Conservation (phyloP, 768 basidiomycete species). For the Rhodotorula babjevae region DNA sequence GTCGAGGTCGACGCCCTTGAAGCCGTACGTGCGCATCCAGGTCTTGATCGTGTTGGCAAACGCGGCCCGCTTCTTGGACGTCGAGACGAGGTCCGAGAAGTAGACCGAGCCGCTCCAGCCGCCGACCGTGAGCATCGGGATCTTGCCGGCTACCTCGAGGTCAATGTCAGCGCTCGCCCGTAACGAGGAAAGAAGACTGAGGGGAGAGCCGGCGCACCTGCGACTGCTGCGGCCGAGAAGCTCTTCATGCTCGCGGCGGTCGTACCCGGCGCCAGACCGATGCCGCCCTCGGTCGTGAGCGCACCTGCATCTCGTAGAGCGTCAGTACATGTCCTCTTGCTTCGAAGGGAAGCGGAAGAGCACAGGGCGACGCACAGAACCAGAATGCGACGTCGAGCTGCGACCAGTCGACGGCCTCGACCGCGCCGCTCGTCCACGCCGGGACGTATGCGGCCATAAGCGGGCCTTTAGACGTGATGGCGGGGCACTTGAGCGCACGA, state of each 20-base stretch:
- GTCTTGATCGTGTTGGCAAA: slow-evolving; percentile 21
- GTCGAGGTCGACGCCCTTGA: slow-evolving; percentile 14
- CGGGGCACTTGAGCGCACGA: background rate
- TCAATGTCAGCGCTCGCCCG: background rate
- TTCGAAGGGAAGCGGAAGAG: no score
- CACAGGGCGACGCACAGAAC: slow-evolving; percentile 5
- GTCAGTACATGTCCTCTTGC: no score
- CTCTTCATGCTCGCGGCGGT: slow-evolving; percentile 1
- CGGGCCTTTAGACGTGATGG: background rate
- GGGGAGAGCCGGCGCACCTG: background rate
- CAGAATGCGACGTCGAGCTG: slow-evolving; percentile 15
- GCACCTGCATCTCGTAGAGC: background rate
- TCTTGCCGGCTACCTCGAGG: background rate
- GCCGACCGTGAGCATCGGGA: slow-evolving; percentile 17
- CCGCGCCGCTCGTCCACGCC: slow-evolving; percentile 5
- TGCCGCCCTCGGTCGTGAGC: slow-evolving; percentile 3
- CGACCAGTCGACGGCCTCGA: slow-evolving; percentile 10
- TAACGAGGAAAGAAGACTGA: background rate
- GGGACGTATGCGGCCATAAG: slow-evolving; percentile 20
- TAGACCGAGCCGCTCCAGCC: slow-evolving; percentile 27
- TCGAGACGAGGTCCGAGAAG: slow-evolving; percentile 27
- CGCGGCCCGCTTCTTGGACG: background rate
- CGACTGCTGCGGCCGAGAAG: background rate
- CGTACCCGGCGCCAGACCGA: slow-evolving; percentile 4
- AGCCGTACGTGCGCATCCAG: slow-evolving; percentile 11